These are phyloP conservation scores for Zelopaecilomyces penicillatus DNA, from an alignment of 2,329 filamentous ascomycete genomes.

Conservation along the genomic window DNA sequence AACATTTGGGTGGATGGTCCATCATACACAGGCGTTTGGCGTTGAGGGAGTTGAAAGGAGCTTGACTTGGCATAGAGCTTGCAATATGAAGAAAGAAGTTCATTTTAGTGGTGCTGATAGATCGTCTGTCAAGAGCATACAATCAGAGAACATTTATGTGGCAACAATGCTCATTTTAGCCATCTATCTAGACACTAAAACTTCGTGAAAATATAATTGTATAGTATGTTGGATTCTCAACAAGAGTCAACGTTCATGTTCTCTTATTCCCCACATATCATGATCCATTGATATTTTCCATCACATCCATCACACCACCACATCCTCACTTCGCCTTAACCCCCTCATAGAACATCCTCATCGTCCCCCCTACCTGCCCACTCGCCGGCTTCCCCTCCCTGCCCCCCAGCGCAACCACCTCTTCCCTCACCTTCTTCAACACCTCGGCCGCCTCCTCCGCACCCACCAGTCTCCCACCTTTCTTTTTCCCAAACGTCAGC, in stretches of 20 bases:
- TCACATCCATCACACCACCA: slow-evolving; percentile 1
- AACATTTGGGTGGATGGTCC: background rate
- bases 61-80: background rate
- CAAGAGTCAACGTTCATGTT: too few relatives aligned
- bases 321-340: slow-evolving; percentile 10
- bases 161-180: too few relatives aligned
- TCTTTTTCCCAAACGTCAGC: slow-evolving; percentile 58
- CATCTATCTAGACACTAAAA: too few relatives aligned
- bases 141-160: too few relatives aligned
- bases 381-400: slow-evolving; percentile 37
- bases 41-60: background rate
- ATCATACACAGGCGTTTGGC: slow-evolving; percentile 1
- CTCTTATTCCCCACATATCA: slow-evolving; percentile 1
- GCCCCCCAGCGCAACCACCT: slow-evolving; percentile 25
- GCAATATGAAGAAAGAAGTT: too few relatives aligned
- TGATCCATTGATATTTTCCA: slow-evolving; percentile 1
- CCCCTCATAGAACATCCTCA: slow-evolving; percentile 36
- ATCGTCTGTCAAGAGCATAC: too few relatives aligned
- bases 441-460: slow-evolving; percentile 52
- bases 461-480: slow-evolving; percentile 51
- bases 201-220: too few relatives aligned
- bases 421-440: slow-evolving; percentile 33
- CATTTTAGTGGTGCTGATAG: too few relatives aligned
- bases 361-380: slow-evolving; percentile 35
- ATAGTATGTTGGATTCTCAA: too few relatives aligned